Evolutionary conservation across 73 alveolate genomes (phyloP), one percentile per base, ranked within the genome.

Genomic region (Tetrahymena borealis): DNA sequence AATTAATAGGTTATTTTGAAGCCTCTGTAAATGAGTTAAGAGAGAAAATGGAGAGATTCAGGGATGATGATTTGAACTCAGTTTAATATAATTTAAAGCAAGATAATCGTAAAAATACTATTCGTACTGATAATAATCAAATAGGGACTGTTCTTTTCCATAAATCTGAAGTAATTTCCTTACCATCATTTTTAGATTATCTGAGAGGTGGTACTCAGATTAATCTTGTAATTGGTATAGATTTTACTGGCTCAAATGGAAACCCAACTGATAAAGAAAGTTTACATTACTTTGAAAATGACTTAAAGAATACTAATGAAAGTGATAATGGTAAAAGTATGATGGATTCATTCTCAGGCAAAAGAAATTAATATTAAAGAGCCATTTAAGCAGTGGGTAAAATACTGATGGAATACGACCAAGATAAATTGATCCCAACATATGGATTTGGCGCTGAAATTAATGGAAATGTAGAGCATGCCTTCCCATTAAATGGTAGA

Each of bases 371-470:
- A 28, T 97, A 97, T 94, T 96, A 97, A 93, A 91, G 90, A 43
- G 98, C 99, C 5, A 94, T 97, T 13, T 79, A 91, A 36, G 33
- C 96, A 11, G 97, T 97, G 11, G 98, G 97, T 7, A 94, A 94
- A 28, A 97, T 96, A 15, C 93, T 97, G 13, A 97, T 96, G 39
- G 93, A 95, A 92, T 97, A 97, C 94, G 98, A 97, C 94, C 93
- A 96, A 93, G 99, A 97, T 79, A 95, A 96, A 91, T 78, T 94
- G 35, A 94, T 97, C 32, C 98, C 98, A 31, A 94, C 96, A n/a
- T 97, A 90, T 95, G 99, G 99, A 15, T 97, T 95, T 91, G 99
- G 99, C 0, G 97, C 98, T 31, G 96, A 93, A 91, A 95, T 96
- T 35, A 91, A 95, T 40, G 91, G 94, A 42, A 31, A 91, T 91